Conservation (phyloP, 192 early-diverging fungal genomes). For the Helicostylum pulchrum region DNA sequence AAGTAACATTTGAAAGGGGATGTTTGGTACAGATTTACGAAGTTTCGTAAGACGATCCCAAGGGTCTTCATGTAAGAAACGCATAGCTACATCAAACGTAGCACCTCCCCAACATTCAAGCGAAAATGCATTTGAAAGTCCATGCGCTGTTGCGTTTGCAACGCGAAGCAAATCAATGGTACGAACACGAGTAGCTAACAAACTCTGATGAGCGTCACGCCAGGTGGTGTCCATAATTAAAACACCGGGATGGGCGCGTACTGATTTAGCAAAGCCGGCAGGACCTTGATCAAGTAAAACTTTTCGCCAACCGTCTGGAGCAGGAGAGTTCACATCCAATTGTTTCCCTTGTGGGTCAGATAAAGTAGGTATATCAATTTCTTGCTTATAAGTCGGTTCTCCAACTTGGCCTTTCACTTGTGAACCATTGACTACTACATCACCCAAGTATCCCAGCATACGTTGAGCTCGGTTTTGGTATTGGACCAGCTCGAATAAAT, state of each 20-base stretch:
- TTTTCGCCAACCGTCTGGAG: conserved; percentile 78
- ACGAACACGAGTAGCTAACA: conserved; percentile 92
- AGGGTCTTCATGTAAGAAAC: conserved; percentile 94
- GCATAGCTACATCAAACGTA: conserved; percentile 94
- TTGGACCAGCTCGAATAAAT: conserved; percentile 74
- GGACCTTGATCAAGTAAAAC: conserved; percentile 83
- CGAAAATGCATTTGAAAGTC: conserved; percentile 80
- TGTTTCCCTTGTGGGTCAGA: conserved; percentile 40
- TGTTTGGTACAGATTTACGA: conserved; percentile 85
- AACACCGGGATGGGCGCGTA: conserved; percentile 79
- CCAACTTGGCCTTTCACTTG: conserved; percentile 86
- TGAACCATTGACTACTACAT: conserved; percentile 89
- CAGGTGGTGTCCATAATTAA: conserved; percentile 97
- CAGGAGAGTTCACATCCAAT: conserved; percentile 53
- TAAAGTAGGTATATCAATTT: conserved; percentile 63
- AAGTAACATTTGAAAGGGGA: conserved; percentile 98
- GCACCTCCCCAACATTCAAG: conserved; percentile 97
- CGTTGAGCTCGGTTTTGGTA: conserved; percentile 82
- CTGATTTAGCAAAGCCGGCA: conserved; percentile 85
- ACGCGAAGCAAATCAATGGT: conserved; percentile 82
- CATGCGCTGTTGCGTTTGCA: conserved; percentile 85
- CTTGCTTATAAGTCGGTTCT: conserved; percentile 60
- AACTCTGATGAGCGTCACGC: conserved; percentile 93
- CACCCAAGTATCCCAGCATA: conserved; percentile 84
- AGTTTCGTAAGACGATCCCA: conserved; percentile 89